phyloP scores from a whole-genome alignment of 306 rosid genomes.

The Rosa persica region DNA sequence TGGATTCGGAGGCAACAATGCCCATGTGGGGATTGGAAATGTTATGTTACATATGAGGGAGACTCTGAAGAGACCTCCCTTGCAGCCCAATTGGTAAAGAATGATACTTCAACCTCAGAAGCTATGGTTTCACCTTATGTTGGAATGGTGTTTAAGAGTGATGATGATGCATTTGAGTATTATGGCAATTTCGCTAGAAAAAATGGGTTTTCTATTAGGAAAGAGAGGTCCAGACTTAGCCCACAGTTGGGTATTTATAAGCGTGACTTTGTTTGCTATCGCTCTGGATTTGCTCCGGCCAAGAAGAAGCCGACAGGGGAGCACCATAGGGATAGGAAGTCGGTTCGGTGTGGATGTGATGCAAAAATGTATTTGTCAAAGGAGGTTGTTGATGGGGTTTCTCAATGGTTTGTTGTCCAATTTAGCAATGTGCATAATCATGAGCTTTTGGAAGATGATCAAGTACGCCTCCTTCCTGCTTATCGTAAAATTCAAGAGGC shows the following conservation, averaged over 20 bases:
- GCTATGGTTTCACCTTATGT: slow-evolving; percentile 86
- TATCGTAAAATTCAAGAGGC: slow-evolving; percentile 89
- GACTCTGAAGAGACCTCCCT: slow-evolving; percentile 60
- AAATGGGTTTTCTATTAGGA: slow-evolving; percentile 86
- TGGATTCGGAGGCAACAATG: slow-evolving; percentile 94
- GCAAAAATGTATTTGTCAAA: slow-evolving; percentile 90
- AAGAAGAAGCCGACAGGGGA: slow-evolving; percentile 85
- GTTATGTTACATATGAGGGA: slow-evolving; percentile 69
- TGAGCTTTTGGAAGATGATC: slow-evolving; percentile 94
- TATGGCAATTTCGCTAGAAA: slow-evolving; percentile 85
- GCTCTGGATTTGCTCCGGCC: slow-evolving; percentile 86
- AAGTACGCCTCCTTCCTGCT: slow-evolving; percentile 88
- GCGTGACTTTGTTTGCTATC: slow-evolving; percentile 94
- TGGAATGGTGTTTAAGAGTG: slow-evolving; percentile 91
- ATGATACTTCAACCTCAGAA: slow-evolving; percentile 44
- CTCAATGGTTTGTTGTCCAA: slow-evolving; percentile 91
- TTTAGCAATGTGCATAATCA: slow-evolving; percentile 92
- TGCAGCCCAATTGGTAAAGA: slow-evolving; percentile 55
- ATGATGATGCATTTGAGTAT: slow-evolving; percentile 89
- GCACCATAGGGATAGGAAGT: slow-evolving; percentile 90
- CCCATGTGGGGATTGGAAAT: slow-evolving; percentile 99
- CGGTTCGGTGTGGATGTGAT: slow-evolving; percentile 93
- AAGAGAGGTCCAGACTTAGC: slow-evolving; percentile 89
- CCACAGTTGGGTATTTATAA: slow-evolving; percentile 90
- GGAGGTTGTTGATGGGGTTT: slow-evolving; percentile 81